Conservation (phyloP, 2,329 filamentous ascomycete species). For the Corniculantispora saksenae region DNA sequence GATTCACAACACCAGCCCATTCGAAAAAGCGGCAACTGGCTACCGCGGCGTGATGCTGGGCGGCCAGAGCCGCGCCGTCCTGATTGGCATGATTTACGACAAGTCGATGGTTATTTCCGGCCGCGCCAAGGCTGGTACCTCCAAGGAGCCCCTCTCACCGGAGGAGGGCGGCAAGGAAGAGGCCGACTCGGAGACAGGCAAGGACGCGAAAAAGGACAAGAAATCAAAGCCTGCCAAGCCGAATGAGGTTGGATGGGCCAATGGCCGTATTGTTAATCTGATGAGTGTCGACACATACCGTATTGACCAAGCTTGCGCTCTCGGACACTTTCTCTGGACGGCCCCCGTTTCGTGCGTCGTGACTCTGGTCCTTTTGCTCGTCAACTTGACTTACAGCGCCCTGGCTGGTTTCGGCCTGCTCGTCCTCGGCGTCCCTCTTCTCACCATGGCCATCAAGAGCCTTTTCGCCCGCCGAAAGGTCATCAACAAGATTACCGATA, state of each 20-base stretch:
- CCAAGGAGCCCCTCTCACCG: slow-evolving; percentile 31
- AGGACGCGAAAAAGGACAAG: slow-evolving; percentile 42
- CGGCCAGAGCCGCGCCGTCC: slow-evolving; percentile 75
- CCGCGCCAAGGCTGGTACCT: slow-evolving; percentile 80
- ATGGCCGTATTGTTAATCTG: slow-evolving; percentile 86
- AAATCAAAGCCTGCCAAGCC: slow-evolving; percentile 20
- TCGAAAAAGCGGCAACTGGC: background rate
- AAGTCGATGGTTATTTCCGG: slow-evolving; percentile 90
- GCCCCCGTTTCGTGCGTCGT: slow-evolving; percentile 76
- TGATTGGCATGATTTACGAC: slow-evolving; percentile 87
- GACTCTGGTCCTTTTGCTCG: slow-evolving; percentile 74
- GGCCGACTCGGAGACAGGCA: slow-evolving; percentile 39
- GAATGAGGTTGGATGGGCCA: slow-evolving; percentile 84
- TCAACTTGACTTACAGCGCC: slow-evolving; percentile 89
- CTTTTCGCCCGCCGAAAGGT: slow-evolving; percentile 72
- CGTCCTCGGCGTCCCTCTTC: slow-evolving; percentile 72
- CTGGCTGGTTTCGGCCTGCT: slow-evolving; percentile 85
- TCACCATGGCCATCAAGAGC: slow-evolving; percentile 75
- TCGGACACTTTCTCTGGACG: slow-evolving; percentile 92
- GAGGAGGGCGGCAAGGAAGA: slow-evolving; percentile 50
- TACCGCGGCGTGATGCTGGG: slow-evolving; percentile 68
- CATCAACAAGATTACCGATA: slow-evolving; percentile 94
- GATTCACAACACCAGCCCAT: background rate
- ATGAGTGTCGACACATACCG: slow-evolving; percentile 97
- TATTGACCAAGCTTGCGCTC: slow-evolving; percentile 80